Base-by-base conservation (phyloP, 1,284 basidiomycete genomes). In the Exobasidium cylindrosporum region DNA sequence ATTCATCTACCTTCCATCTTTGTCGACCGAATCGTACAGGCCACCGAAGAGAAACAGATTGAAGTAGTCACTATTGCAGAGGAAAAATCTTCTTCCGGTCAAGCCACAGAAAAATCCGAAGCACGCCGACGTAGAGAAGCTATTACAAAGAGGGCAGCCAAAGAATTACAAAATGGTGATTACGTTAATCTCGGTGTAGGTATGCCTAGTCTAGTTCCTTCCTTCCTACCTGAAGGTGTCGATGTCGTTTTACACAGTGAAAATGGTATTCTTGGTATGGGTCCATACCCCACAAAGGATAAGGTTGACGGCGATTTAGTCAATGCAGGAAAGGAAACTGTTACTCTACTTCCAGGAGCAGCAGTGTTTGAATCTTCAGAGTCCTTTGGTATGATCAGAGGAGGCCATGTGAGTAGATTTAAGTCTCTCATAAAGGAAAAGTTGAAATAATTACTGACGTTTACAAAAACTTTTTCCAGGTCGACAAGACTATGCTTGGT, bases 331-430 rank as follows among this genome's bases (percentile, higher is more conserved):
- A 97, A 97, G 81, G 93, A 97, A 82, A 96, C 94, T 4, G 77
- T 78, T 6, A 79, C 77, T 0, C 63, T 97, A 5, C 83, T 96
- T 24, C 92, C 94, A 47, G 94, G 95, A 54, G 92, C 93, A 21
- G 88, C 92, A 4, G 84, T 93, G 1, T 97, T 97, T 76, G 94
- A 94, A 81, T 92, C 91, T 1, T 86, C 86, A 69, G 92, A 95
- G 80, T 92, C 90, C 1, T 97, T 97, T 76, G 89, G 89, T 40
- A 96, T 96, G 91, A 94, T 96, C 81, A 88, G 93, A 60, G 93
- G 79, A 62, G 95, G 94, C 10, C 94, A 97, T 81, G 87, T 97
- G 63, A 40, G n/a, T n/a, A n/a, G n/a, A n/a, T n/a, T n/a, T n/a
- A n/a, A n/a, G n/a, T n/a, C n/a, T n/a, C n/a, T n/a, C n/a, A n/a